A percentile compares a stretch with the other conserved stretches of the same genome.
phyloP scores from a whole-genome alignment of 257 asterid genomes.

The Catharanthus roseus region DNA sequence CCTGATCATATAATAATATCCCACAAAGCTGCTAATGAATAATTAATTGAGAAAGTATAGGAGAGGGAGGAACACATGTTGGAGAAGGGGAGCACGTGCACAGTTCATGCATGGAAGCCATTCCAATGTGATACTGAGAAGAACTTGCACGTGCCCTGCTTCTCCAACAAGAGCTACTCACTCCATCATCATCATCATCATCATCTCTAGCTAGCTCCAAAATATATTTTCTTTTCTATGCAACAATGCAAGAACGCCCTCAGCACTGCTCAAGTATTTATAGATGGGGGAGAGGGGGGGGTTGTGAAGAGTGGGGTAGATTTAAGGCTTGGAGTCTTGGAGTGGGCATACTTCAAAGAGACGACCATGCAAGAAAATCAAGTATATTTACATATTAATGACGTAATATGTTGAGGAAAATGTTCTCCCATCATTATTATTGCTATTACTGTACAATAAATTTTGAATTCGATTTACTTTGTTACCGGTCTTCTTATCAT shows the following conservation, averaged over 20 bases:
- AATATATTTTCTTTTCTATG: no score
- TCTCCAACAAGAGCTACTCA: conserved; percentile 70
- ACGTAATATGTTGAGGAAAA: no score
- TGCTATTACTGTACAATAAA: no score
- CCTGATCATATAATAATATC: no score
- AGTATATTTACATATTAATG: not conserved
- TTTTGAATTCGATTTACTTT: no score
- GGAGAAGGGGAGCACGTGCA: conserved; percentile 99
- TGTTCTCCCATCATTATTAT: no score
- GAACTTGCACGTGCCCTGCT: conserved; percentile 81
- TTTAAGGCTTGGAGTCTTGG: conserved; percentile 29
- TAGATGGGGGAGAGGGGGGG: not conserved
- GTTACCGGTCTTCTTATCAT: no score
- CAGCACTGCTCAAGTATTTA: not conserved
- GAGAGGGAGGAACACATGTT: conserved; percentile 46
- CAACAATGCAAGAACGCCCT: no score
- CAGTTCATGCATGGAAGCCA: conserved; percentile 9
- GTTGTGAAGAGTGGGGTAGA: not conserved
- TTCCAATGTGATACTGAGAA: not conserved
- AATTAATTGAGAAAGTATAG: no score
- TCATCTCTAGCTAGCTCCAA: no score
- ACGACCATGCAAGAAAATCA: conserved; percentile 28
- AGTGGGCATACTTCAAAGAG: conserved; percentile 33
- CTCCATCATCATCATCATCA: conserved; percentile 15
- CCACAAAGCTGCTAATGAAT: no score